Base-by-base conservation (phyloP, 805 yeast genomes). In the Candida montana region DNA sequence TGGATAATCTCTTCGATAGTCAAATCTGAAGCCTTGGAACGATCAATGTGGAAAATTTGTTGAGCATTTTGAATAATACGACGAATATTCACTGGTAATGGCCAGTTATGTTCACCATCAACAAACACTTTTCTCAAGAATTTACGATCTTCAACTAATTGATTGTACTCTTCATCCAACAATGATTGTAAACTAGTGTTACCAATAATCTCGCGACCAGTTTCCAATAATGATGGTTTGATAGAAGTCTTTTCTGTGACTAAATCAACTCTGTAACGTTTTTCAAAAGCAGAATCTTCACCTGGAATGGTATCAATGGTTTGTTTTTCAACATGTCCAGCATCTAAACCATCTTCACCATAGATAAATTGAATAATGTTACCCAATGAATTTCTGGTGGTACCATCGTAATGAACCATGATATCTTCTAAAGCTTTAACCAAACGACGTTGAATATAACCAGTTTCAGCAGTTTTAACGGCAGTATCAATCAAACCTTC, bases 401-500 rank as follows among this genome's bases (percentile, higher is more conserved):
- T 91, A 60, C 96, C 96, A 71, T 93, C 99, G 58, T 93, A 93
- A 61, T 91, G 96, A 33, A 90, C 97, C 95, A 89, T 89, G 51
- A 90, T 88, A 69, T 90, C 98, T 62, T 90, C 98, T 66, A 90
- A 70, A 23, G 98, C 98, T 65, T 91, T 91, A 35, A 91, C 95
- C 63, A 91, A 72, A 76, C 98, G 91, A 74, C 98, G 91, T 69
- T 91, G 98, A 60, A 91, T 90, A 64, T 91, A 91, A 69, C 98
- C 98, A 21, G 98, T 90, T 68, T 91, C 98, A 3, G 99, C 98
- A 32, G 99, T 93, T 65, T 93, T 93, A 37, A 93, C 99, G 13
- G 99, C 99, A 41, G 99, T 93, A 75, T 93, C 99, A 63, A 93
- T 95, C 62, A 93, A 74, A 74, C 99, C 99, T 71, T 93, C 99